These are phyloP conservation scores for Stygiomarasmius scandens DNA, from an alignment of 1,284 basidiomycete genomes.

Conservation along the genomic window DNA sequence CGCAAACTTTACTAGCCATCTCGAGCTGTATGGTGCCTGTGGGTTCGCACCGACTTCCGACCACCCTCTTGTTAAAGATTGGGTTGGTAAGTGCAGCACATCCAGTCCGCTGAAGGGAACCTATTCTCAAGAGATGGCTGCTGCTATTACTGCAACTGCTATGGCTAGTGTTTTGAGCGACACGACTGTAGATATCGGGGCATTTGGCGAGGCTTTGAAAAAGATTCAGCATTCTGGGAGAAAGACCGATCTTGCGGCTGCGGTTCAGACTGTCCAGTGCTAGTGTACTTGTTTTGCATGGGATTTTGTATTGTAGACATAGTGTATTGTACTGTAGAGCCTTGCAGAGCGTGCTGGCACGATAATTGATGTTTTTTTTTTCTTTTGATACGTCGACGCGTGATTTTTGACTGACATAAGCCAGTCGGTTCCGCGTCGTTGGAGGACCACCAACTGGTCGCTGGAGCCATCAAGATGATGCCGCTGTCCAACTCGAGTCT, in stretches of 20 bases:
- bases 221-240: conserved; percentile 30
- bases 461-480: conserved; percentile 10
- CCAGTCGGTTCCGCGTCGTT: not conserved
- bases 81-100: conserved; percentile 25
- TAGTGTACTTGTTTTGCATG: not conserved
- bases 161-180: conserved; percentile 32
- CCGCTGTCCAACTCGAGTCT: conserved; percentile 14
- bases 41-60: conserved; percentile 40
- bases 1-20: conserved; percentile 45
- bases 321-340: not conserved
- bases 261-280: not conserved
- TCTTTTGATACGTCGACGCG: not conserved
- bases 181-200: conserved; percentile 39
- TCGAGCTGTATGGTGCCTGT: conserved; percentile 52
- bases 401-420: not conserved
- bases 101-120: conserved; percentile 11
- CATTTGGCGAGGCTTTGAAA: conserved; percentile 41
- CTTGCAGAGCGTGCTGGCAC: not conserved
- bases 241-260: not conserved
- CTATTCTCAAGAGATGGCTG: conserved; percentile 9
- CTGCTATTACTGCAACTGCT: conserved; percentile 28
- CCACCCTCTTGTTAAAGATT: conserved; percentile 42
- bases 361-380: not conserved
- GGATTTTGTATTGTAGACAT: no score
- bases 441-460: not conserved